Percentiles rank a stretch among this genome's conserved stretches.
These are phyloP conservation scores for Mortierella alpina DNA, from an alignment of 192 early-diverging fungal genomes.

Conservation along the genomic window DNA sequence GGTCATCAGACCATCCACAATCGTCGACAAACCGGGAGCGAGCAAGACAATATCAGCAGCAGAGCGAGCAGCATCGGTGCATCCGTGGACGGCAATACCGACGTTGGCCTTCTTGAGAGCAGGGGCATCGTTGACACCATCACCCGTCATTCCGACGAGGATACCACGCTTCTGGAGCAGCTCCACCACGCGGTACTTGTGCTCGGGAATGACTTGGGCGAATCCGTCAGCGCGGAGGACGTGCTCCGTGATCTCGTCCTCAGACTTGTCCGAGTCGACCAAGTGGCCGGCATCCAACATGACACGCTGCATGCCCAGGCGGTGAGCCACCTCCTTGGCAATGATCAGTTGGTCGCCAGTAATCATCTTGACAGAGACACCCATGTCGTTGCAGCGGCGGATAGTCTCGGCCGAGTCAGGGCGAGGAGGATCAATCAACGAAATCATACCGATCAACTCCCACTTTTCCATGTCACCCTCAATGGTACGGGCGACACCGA, in stretches of 20 bases:
- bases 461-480: conserved; percentile 76
- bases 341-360: conserved; percentile 92
- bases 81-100: conserved; percentile 95
- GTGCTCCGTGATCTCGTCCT: conserved; percentile 87
- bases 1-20: conserved; percentile 85
- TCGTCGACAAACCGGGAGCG: conserved; percentile 84
- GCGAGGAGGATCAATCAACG: conserved; percentile 84
- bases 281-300: conserved; percentile 90
- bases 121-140: conserved; percentile 98
- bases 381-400: conserved; percentile 78
- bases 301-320: conserved; percentile 88
- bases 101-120: conserved; percentile 98
- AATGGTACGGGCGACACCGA: conserved; percentile 85
- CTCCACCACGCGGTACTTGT: conserved; percentile 98
- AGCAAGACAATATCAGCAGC: conserved; percentile 97
- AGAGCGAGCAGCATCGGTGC: conserved; percentile 95
- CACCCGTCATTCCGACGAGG: conserved; percentile 95
- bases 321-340: conserved; percentile 86
- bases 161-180: conserved; percentile 89
- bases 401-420: conserved; percentile 88
- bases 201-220: conserved; percentile 97
- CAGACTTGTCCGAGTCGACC: conserved; percentile 79
- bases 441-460: conserved; percentile 86
- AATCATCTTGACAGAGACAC: conserved; percentile 91
- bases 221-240: conserved; percentile 93